Percentiles rank a stretch among this genome's conserved stretches.
Conservation (phyloP, 768 basidiomycete species). For the Suillus weaverae region DNA sequence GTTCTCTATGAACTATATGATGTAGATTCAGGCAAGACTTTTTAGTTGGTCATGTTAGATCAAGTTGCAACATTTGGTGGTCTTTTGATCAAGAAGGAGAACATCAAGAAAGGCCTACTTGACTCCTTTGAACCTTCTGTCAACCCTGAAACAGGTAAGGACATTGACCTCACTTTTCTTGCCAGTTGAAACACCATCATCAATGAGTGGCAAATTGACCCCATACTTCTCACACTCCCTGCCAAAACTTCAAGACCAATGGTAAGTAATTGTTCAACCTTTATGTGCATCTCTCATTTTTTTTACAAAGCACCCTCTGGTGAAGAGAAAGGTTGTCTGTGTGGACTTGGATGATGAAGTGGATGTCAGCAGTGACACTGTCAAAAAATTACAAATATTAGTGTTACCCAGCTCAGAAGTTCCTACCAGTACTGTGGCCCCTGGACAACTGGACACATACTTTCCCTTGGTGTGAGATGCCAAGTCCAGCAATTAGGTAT, state of each 20-base stretch:
- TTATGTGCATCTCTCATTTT: neutral
- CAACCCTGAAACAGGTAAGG: neutral
- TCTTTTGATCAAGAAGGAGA: conserved; percentile 5
- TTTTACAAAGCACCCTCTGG: too few relatives aligned
- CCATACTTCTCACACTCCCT: neutral
- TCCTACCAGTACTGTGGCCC: too few relatives aligned
- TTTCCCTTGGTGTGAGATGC: too few relatives aligned
- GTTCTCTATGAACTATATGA: neutral
- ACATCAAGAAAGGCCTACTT: neutral
- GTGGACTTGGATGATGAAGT: too few relatives aligned
- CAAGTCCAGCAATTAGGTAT: too few relatives aligned
- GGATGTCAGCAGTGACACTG: too few relatives aligned
- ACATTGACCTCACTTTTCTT: neutral
- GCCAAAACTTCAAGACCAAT: neutral
- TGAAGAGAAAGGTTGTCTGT: too few relatives aligned
- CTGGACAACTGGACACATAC: too few relatives aligned
- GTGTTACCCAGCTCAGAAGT: too few relatives aligned
- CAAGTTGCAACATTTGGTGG: neutral
- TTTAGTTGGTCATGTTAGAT: conserved; percentile 9
- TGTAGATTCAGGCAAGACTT: conserved; percentile 12
- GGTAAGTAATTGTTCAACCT: neutral
- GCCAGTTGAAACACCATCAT: neutral
- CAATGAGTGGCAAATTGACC: conserved; percentile 6
- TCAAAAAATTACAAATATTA: too few relatives aligned
- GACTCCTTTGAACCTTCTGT: neutral